Conservation (phyloP, 1,139 yeast genomes). For the Pichia sp. region DNA sequence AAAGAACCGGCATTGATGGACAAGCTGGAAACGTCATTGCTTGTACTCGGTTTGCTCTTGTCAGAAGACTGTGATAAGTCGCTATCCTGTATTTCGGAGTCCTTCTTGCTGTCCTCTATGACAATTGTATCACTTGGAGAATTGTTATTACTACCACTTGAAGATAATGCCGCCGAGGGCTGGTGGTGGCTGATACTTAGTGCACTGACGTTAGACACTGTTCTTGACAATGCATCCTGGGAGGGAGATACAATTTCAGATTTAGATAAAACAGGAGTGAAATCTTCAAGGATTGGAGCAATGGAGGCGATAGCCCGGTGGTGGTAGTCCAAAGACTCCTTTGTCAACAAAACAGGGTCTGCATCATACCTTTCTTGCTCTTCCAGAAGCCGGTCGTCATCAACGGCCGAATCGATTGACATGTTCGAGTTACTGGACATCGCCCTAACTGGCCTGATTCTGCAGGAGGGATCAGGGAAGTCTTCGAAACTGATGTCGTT, state of each 20-base stretch:
- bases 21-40: neutral
- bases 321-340: conserved; percentile 31
- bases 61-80: neutral
- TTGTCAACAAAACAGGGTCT: conserved; percentile 29
- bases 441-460: conserved; percentile 15
- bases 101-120: neutral
- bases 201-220: conserved; percentile 32
- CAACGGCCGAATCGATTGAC: conserved; percentile 24
- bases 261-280: conserved; percentile 63
- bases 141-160: neutral
- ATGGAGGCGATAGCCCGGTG: conserved; percentile 69
- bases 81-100: neutral
- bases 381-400: conserved; percentile 14
- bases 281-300: conserved; percentile 68
- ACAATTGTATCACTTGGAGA: neutral
- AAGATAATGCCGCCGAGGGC: conserved; percentile 6
- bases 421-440: conserved; percentile 21
- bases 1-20: conserved; percentile 18
- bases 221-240: conserved; percentile 30
- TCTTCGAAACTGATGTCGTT: conserved; percentile 1
- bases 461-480: neutral
- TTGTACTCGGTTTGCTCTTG: conserved; percentile 9
- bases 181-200: conserved; percentile 27
- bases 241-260: conserved; percentile 33
- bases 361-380: conserved; percentile 19